A percentile compares a stretch with the other conserved stretches of the same genome.
phyloP scores from a whole-genome alignment of 805 yeast genomes.

The Cyberlindnera mrakii region DNA sequence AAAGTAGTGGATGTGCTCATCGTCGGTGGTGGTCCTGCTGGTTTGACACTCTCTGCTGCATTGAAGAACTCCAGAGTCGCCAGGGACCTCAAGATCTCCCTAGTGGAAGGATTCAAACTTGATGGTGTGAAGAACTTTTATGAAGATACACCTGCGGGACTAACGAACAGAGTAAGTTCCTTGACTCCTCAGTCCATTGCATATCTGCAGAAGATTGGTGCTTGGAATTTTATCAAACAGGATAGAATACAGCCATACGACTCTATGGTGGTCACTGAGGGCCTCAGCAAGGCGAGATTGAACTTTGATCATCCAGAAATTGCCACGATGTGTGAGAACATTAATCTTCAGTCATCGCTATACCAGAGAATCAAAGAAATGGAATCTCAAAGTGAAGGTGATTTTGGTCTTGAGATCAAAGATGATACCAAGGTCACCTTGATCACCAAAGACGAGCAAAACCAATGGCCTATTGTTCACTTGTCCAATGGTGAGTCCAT shows the following conservation, averaged over 20 bases:
- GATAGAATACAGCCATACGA: slow-evolving; percentile 79
- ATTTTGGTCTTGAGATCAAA: slow-evolving; percentile 34
- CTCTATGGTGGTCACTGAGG: slow-evolving; percentile 81
- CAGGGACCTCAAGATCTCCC: slow-evolving; percentile 49
- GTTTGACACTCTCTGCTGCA: slow-evolving; percentile 79
- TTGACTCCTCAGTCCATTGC: slow-evolving; percentile 75
- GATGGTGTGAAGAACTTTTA: slow-evolving; percentile 40
- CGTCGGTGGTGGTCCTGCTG: slow-evolving; percentile 98
- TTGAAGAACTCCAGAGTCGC: slow-evolving; percentile 64
- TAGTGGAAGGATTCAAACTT: slow-evolving; percentile 71
- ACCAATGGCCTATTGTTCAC: slow-evolving; percentile 73
- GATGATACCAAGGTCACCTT: slow-evolving; percentile 65
- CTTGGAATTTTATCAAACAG: slow-evolving; percentile 61
- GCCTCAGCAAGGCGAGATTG: slow-evolving; percentile 60
- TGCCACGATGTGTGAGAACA: slow-evolving; percentile 85
- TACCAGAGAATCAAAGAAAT: slow-evolving; percentile 46
- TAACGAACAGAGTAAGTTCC: slow-evolving; percentile 78
- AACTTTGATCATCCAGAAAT: slow-evolving; percentile 62
- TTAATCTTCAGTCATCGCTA: slow-evolving; percentile 75
- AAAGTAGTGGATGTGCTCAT: slow-evolving; percentile 64
- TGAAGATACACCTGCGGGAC: slow-evolving; percentile 34
- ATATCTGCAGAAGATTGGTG: slow-evolving; percentile 64
- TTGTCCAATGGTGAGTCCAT: slow-evolving; percentile 59
- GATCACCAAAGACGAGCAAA: slow-evolving; percentile 36
- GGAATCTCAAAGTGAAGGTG: slow-evolving; percentile 18